Evolutionary conservation across 2,329 filamentous ascomycete species (phyloP).

Genomic region (Allantophomopsis cytisporea): DNA sequence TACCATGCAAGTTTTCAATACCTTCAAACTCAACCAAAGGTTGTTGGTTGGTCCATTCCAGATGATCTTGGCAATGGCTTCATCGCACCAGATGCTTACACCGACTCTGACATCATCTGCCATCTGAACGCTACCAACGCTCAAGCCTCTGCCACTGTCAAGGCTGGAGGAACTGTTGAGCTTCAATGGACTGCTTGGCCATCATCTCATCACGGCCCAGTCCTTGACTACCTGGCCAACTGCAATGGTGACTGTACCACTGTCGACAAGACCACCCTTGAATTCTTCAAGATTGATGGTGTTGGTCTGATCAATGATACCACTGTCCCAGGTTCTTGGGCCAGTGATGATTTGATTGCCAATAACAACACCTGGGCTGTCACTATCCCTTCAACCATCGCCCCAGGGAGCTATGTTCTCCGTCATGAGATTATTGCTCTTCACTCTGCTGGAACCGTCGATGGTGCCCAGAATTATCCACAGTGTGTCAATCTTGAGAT

Average conservation of each 20-base stretch:
- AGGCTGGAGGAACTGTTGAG: slow-evolving; percentile 29
- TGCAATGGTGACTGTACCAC: slow-evolving; percentile 23
- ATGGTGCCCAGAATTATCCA: slow-evolving; percentile 35
- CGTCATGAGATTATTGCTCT: slow-evolving; percentile 28
- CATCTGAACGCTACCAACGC: slow-evolving; percentile 27
- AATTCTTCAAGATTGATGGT: slow-evolving; percentile 29
- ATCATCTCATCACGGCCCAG: slow-evolving; percentile 27
- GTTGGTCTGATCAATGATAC: slow-evolving; percentile 17
- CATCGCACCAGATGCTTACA: slow-evolving; percentile 30
- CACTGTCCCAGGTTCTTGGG: slow-evolving; percentile 21
- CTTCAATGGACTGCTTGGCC: slow-evolving; percentile 36
- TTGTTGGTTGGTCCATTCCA: slow-evolving; percentile 23
- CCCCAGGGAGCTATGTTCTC: slow-evolving; percentile 34
- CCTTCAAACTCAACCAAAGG: slow-evolving; percentile 10
- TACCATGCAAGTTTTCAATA: slow-evolving; percentile 6
- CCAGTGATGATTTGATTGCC: slow-evolving; percentile 30
- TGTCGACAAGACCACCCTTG: slow-evolving; percentile 22
- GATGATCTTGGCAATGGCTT: slow-evolving; percentile 29
- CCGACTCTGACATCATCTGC: slow-evolving; percentile 32
- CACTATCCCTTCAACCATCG: slow-evolving; percentile 26
- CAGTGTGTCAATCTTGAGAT: slow-evolving; percentile 35
- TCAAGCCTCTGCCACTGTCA: slow-evolving; percentile 23
- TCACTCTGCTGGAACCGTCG: slow-evolving; percentile 15
- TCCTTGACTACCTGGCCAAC: slow-evolving; percentile 13
- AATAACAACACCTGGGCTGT: slow-evolving; percentile 38